These are phyloP conservation scores for Pythium periplocum DNA, from an alignment of 352 stramenopile species.

Conservation along the genomic window DNA sequence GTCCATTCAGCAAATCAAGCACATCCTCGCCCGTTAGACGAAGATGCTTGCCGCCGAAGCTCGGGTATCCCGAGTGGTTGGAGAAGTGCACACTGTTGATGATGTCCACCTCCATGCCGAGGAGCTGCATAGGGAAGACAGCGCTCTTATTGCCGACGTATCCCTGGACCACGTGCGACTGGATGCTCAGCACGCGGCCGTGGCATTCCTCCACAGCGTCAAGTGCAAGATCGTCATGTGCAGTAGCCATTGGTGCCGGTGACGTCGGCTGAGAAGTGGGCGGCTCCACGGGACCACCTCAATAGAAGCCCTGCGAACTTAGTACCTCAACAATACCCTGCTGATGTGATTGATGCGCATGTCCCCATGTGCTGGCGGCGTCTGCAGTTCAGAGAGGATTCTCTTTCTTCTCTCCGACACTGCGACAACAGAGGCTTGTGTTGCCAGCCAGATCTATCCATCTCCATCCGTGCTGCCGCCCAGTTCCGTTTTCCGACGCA, in stretches of 20 bases:
- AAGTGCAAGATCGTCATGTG: not conserved
- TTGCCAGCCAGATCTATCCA: no score
- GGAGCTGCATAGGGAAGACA: conserved; percentile 78
- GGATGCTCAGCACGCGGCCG: conserved; percentile 79
- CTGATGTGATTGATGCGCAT: no score
- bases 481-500: no score
- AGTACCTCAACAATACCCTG: no score
- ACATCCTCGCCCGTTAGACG: conserved; percentile 69
- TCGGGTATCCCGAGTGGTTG: conserved; percentile 82
- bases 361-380: not conserved
- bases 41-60: conserved; percentile 60
- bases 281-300: not conserved
- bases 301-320: no score
- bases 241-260: not conserved
- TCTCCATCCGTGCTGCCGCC: no score
- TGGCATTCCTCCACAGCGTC: conserved; percentile 24
- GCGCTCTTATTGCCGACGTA: conserved; percentile 87
- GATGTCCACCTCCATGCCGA: conserved; percentile 82
- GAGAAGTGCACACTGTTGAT: conserved; percentile 89
- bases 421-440: no score
- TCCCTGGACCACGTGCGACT: conserved; percentile 84
- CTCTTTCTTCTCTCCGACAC: no score
- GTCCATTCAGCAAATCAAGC: conserved; percentile 71
- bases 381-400: not conserved
- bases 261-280: not conserved